Evolutionary conservation across 2,329 filamentous ascomycete species (phyloP).

Genomic region (Pseudogymnoascus sp.): DNA sequence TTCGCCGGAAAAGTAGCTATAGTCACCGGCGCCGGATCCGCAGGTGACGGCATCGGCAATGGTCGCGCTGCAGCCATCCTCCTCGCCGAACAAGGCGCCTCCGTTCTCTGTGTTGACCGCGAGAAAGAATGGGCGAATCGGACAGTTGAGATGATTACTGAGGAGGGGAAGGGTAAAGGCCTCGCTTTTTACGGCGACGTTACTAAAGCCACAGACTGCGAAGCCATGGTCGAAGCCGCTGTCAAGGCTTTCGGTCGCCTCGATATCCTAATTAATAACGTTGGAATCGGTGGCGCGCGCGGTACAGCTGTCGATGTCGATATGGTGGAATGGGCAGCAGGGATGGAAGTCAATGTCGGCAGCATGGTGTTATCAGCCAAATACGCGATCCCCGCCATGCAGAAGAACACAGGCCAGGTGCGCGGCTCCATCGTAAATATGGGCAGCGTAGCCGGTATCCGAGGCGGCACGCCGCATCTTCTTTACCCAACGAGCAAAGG

Average conservation of each 20-base stretch:
- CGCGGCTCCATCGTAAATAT: conserved; percentile 56
- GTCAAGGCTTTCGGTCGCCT: conserved; percentile 47
- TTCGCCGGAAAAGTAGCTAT: conserved; percentile 45
- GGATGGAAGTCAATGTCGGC: conserved; percentile 56
- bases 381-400: conserved; percentile 55
- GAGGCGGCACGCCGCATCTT: conserved; percentile 39
- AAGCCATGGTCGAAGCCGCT: conserved; percentile 33
- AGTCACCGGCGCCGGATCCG: conserved; percentile 52
- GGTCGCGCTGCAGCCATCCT: conserved; percentile 52
- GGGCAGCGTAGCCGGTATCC: conserved; percentile 52
- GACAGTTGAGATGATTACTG: conserved; percentile 43
- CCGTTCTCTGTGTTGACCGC: conserved; percentile 52
- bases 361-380: conserved; percentile 62
- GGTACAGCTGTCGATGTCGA: conserved; percentile 58
- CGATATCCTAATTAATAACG: conserved; percentile 60
- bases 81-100: conserved; percentile 51
- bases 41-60: conserved; percentile 53
- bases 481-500: conserved; percentile 44
- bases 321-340: conserved; percentile 49
- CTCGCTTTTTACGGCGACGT: conserved; percentile 48
- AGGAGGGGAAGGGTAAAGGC: conserved; percentile 36
- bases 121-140: conserved; percentile 39
- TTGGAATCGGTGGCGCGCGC: conserved; percentile 52
- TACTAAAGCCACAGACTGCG: conserved; percentile 41
- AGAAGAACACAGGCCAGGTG: conserved; percentile 40